Percentiles rank a stretch among this genome's conserved stretches.
These are phyloP conservation scores for Aspergillus cejpii DNA, from an alignment of 2,329 filamentous ascomycete genomes.

Conservation along the genomic window DNA sequence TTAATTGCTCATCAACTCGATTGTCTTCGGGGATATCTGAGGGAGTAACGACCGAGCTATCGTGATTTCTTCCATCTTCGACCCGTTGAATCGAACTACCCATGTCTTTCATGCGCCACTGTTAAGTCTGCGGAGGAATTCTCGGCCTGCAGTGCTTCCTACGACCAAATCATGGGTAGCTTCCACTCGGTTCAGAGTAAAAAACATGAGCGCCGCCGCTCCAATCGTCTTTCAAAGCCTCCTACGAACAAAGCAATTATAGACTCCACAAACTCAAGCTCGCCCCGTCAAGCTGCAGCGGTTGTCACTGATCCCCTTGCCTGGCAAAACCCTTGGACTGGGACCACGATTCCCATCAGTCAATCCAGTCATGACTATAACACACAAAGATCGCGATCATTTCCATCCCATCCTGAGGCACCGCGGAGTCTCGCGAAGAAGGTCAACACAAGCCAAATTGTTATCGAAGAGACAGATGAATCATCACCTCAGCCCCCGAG, in stretches of 20 bases:
- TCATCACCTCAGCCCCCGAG: slow-evolving; percentile 5
- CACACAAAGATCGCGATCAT: slow-evolving; percentile 17
- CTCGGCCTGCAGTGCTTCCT: slow-evolving; percentile 9
- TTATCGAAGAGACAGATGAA: slow-evolving; percentile 8
- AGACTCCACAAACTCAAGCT: slow-evolving; percentile 8
- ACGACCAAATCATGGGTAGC: slow-evolving; percentile 32
- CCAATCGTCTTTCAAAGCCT: slow-evolving; percentile 36
- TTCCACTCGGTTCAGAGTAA: slow-evolving; percentile 28
- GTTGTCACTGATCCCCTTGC: slow-evolving; percentile 7
- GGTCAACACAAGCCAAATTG: slow-evolving; percentile 2
- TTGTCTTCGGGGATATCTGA: not conserved
- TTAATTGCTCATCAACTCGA: not conserved
- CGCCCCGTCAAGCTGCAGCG: slow-evolving; percentile 9
- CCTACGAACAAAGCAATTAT: slow-evolving; percentile 22
- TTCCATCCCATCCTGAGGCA: slow-evolving; percentile 15
- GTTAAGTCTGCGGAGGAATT: slow-evolving; percentile 9
- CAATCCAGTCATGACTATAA: slow-evolving; percentile 8
- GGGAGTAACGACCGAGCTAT: too few species aligned
- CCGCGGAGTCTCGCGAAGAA: slow-evolving; percentile 6
- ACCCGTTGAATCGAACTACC: not conserved
- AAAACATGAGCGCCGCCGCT: slow-evolving; percentile 29
- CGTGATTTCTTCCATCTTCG: too few species aligned
- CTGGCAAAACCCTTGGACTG: slow-evolving; percentile 36
- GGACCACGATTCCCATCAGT: slow-evolving; percentile 18
- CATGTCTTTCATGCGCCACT: slow-evolving; percentile 4